Conservation (phyloP, 257 asterid species). For the Pogostemon cablin region DNA sequence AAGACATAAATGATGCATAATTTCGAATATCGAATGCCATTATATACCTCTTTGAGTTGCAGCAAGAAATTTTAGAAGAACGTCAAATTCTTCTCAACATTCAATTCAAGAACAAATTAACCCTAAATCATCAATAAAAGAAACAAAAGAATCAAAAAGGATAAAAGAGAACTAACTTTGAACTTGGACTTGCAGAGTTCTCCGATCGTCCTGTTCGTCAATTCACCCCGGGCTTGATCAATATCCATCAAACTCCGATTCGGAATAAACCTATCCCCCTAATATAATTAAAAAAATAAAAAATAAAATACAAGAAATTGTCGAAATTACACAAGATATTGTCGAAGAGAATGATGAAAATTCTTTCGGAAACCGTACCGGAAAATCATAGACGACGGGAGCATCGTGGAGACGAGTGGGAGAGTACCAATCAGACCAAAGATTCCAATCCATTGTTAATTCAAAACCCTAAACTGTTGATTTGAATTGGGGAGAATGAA, state of each 20-base stretch:
- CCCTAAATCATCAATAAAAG: background rate
- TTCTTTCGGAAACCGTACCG: slow-evolving; percentile 40
- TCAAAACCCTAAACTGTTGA: slow-evolving; percentile 12
- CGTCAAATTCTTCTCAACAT: slow-evolving; percentile 11
- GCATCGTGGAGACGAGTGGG: slow-evolving; percentile 78
- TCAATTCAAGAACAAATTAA: slow-evolving; percentile 23
- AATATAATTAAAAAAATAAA: background rate
- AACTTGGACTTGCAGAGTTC: slow-evolving; percentile 36
- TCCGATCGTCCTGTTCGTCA: slow-evolving; percentile 45
- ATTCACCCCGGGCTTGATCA: slow-evolving; percentile 65
- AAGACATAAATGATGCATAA: background rate
- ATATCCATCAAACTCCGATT: slow-evolving; percentile 89
- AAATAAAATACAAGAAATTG: slow-evolving; percentile 1
- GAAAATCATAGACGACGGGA: slow-evolving; percentile 65
- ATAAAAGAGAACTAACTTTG: slow-evolving; percentile 37
- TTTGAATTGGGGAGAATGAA: background rate
- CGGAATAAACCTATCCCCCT: slow-evolving; percentile 90
- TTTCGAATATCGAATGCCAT: background rate
- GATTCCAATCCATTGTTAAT: slow-evolving; percentile 47
- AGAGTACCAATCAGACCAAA: slow-evolving; percentile 71
- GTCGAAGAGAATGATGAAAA: slow-evolving; percentile 15
- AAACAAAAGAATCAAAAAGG: background rate
- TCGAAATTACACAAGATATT: slow-evolving; percentile 5
- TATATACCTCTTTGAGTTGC: background rate
- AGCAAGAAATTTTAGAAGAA: slow-evolving; percentile 23